Evolutionary conservation across 176 grass and related monocot species (phyloP).

Genomic region (Eremochloa ophiuroides): DNA sequence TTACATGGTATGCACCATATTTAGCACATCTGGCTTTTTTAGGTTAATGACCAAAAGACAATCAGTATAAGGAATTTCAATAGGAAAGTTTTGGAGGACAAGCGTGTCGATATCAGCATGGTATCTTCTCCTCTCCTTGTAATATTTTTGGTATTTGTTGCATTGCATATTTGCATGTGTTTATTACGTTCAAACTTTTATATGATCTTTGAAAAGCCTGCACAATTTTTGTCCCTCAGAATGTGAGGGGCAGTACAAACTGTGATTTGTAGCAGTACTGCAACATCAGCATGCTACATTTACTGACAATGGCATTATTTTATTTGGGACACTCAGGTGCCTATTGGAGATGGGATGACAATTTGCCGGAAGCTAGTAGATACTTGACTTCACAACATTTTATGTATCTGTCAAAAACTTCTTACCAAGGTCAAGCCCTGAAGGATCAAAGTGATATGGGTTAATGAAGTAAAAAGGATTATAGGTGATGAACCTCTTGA

Average conservation of each 20-base stretch:
- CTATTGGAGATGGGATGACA: slow-evolving; percentile 94
- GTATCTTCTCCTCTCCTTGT: slow-evolving; percentile 29
- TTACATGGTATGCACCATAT: neutral
- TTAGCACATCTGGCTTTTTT: slow-evolving; percentile 10
- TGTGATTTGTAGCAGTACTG: neutral
- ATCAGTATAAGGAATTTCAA: slow-evolving; percentile 94
- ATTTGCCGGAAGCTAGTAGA: slow-evolving; percentile 78
- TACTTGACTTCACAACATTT: slow-evolving; percentile 13
- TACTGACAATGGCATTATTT: slow-evolving; percentile 13
- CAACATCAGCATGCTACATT: neutral
- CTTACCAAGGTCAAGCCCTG: neutral
- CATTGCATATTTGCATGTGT: neutral
- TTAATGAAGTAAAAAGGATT: neutral
- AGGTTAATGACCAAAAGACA: slow-evolving; percentile 84
- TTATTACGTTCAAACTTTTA: neutral
- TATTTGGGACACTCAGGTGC: slow-evolving; percentile 49
- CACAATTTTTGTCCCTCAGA: neutral
- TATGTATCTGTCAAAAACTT: neutral
- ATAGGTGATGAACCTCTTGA: neutral
- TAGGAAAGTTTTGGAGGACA: slow-evolving; percentile 84
- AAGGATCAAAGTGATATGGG: neutral
- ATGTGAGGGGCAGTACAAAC: neutral
- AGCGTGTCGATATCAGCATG: slow-evolving; percentile 77
- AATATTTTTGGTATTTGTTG: neutral
- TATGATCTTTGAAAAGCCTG: neutral